These are phyloP conservation scores for Fusarium beomiforme DNA, from an alignment of 2,329 filamentous ascomycete genomes.

Conservation along the genomic window DNA sequence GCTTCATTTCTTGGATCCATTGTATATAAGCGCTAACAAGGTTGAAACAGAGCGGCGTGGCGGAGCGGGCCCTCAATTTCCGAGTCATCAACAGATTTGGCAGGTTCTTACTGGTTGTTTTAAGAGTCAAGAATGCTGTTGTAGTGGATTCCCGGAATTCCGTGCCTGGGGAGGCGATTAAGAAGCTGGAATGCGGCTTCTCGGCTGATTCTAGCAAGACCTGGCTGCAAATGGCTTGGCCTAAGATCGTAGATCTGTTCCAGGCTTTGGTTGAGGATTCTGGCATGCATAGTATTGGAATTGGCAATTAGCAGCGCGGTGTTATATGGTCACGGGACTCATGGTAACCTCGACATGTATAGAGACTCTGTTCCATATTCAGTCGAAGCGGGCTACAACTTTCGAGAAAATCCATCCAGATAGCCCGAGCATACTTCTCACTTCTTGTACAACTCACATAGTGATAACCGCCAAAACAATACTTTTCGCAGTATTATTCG, in stretches of 20 bases:
- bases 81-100: too few species aligned
- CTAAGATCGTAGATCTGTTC: not conserved
- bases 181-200: not conserved
- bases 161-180: not conserved
- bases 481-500: too few species aligned
- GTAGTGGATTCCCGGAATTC: not conserved
- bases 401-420: too few species aligned
- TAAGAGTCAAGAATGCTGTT: not conserved
- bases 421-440: too few species aligned
- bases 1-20: not conserved
- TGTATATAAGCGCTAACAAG: conserved; percentile 5
- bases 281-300: not conserved
- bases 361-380: too few species aligned
- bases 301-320: too few species aligned
- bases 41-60: conserved; percentile 8
- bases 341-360: too few species aligned
- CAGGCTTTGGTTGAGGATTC: too few species aligned
- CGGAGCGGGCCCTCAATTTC: conserved; percentile 13
- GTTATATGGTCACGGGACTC: too few species aligned
- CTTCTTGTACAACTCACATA: too few species aligned
- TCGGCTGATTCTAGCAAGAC: not conserved
- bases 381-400: too few species aligned
- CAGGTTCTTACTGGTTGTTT: not conserved
- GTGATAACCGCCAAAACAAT: too few species aligned
- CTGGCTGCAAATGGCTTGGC: not conserved